phyloP scores from a whole-genome alignment of 2,329 filamentous ascomycete species.

The Penicillium vulpinum region DNA sequence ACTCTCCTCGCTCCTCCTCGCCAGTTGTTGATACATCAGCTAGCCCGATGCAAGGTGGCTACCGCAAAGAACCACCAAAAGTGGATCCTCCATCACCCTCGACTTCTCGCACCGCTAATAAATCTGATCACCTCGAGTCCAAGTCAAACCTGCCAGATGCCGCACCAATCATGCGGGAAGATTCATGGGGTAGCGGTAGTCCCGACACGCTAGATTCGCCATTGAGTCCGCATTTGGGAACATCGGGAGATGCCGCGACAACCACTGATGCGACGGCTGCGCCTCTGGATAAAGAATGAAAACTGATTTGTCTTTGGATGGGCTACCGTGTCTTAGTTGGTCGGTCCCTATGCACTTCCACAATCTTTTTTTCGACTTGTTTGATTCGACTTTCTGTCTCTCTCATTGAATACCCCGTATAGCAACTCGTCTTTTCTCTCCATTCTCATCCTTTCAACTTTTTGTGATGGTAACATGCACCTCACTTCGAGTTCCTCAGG shows the following conservation, averaged over 20 bases:
- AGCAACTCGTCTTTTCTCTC: conserved; percentile 20
- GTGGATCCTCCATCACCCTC: conserved; percentile 20
- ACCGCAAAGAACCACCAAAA: conserved; percentile 9
- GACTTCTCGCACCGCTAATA: conserved; percentile 14
- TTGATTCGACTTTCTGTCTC: conserved; percentile 26
- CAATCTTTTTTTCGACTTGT: conserved; percentile 15
- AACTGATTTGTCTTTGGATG: background rate
- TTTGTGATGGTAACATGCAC: background rate
- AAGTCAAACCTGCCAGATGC: conserved; percentile 14
- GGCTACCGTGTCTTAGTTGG: background rate
- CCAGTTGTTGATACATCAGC: conserved; percentile 21
- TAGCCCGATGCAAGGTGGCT: conserved; percentile 32
- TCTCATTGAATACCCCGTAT: conserved; percentile 36
- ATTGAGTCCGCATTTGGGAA: conserved; percentile 15
- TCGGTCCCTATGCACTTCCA: background rate
- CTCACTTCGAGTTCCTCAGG: background rate
- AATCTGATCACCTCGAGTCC: conserved; percentile 7
- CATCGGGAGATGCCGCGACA: background rate
- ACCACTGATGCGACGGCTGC: background rate
- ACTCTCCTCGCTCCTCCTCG: conserved; percentile 25
- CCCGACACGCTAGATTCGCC: conserved; percentile 31
- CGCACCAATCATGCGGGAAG: conserved; percentile 23
- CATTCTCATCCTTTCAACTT: background rate
- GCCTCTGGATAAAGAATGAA: background rate
- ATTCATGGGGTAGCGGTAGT: conserved; percentile 35